Evolutionary conservation across 2,329 filamentous ascomycete genomes (phyloP).

Genomic region (Penicillium sp.): DNA sequence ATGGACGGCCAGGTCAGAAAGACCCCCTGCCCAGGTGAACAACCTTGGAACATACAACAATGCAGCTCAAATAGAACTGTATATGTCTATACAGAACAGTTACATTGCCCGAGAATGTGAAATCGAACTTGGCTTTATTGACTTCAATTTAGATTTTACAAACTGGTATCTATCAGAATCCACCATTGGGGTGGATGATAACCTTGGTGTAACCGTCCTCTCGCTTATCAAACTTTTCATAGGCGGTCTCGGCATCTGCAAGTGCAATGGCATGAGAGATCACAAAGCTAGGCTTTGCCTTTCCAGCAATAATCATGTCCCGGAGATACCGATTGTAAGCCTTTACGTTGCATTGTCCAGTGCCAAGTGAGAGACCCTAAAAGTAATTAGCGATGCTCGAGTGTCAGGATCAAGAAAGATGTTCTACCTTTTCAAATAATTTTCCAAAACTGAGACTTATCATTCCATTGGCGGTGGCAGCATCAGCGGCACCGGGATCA

Average conservation of each 20-base stretch:
- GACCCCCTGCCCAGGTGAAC: too few species aligned
- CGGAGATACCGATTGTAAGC: conserved; percentile 67
- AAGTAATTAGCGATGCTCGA: neutral
- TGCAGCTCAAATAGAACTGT: too few species aligned
- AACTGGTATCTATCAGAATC: conserved; percentile 8
- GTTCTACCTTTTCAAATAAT: conserved; percentile 64
- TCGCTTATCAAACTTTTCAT: conserved; percentile 67
- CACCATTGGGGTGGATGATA: conserved; percentile 66
- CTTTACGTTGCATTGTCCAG: conserved; percentile 70
- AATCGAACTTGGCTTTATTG: too few species aligned
- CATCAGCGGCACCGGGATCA: conserved; percentile 65
- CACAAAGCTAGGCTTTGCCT: conserved; percentile 67
- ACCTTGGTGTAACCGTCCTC: conserved; percentile 70
- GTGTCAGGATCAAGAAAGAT: too few species aligned
- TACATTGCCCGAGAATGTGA: too few species aligned
- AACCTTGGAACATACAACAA: too few species aligned
- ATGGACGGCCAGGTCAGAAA: too few species aligned
- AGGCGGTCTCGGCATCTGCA: conserved; percentile 62
- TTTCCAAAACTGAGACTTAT: conserved; percentile 67
- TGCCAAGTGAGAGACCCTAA: conserved; percentile 61
- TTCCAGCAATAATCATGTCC: conserved; percentile 65
- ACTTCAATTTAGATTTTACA: neutral
- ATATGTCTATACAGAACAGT: too few species aligned
- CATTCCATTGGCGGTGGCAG: conserved; percentile 63
- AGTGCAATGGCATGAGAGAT: conserved; percentile 66